Evolutionary conservation across 352 stramenopile species (phyloP).

Genomic region (Discostella stelligera): DNA sequence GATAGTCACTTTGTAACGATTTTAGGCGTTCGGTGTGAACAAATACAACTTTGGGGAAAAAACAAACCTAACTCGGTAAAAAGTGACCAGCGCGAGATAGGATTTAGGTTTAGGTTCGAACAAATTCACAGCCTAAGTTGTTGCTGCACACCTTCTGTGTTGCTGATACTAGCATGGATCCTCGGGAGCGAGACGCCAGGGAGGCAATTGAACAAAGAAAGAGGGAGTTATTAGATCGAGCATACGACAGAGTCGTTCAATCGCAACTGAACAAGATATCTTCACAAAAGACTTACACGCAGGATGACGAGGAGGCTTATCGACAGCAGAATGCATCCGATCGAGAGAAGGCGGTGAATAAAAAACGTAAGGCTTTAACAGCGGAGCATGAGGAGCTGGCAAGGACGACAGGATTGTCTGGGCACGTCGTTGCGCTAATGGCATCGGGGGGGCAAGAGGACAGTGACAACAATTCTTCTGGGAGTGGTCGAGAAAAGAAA

Average conservation of each 20-base stretch:
- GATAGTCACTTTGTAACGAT: too few relatives aligned
- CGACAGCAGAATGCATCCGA: constrained; percentile 39
- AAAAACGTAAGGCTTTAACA: constrained; percentile 54
- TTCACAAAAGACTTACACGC: constrained; percentile 46
- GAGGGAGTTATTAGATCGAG: constrained; percentile 46
- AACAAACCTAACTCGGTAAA: too few relatives aligned
- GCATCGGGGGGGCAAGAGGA: constrained; percentile 28
- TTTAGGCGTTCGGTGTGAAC: too few relatives aligned
- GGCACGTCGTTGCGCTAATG: constrained; percentile 62
- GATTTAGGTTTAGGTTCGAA: too few relatives aligned
- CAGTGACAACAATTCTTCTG: constrained; percentile 15
- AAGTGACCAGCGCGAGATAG: too few relatives aligned
- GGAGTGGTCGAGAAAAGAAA: constrained; percentile 8
- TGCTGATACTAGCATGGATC: constrained; percentile 56
- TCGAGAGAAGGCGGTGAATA: constrained; percentile 39
- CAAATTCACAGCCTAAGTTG: too few relatives aligned
- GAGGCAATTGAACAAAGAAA: constrained; percentile 42
- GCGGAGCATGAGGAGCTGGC: constrained; percentile 55
- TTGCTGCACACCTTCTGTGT: too few relatives aligned
- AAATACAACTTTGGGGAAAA: too few relatives aligned
- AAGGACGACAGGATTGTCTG: constrained; percentile 49
- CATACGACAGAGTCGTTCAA: constrained; percentile 50
- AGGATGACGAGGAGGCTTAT: constrained; percentile 59
- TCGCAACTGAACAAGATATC: constrained; percentile 51
- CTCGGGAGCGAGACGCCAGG: constrained; percentile 51